A percentile compares a stretch with the other conserved stretches of the same genome.
phyloP scores from a whole-genome alignment of 345 rosid species.

The Stellera chamaejasme region DNA sequence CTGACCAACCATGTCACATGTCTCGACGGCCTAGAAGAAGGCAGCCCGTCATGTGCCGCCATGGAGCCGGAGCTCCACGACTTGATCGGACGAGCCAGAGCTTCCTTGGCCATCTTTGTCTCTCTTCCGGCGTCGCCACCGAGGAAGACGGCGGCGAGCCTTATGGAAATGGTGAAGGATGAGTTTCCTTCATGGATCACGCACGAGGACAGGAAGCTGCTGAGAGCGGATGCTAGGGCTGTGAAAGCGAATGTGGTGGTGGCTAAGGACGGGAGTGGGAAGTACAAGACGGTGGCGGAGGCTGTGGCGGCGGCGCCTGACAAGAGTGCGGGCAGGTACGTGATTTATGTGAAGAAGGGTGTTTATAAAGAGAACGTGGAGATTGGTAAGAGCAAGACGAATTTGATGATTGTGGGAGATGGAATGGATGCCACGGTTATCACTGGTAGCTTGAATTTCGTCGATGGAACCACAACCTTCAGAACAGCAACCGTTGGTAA shows the following conservation, averaged over 20 bases:
- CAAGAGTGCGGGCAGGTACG: conserved; percentile 37
- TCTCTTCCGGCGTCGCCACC: conserved; percentile 13
- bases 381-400: conserved; percentile 40
- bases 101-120: conserved; percentile 48
- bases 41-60: conserved; percentile 14
- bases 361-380: conserved; percentile 59
- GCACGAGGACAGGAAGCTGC: conserved; percentile 38
- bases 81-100: conserved; percentile 43
- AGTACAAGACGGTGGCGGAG: conserved; percentile 57
- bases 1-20: conserved; percentile 81
- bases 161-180: conserved; percentile 6
- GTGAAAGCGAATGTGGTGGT: conserved; percentile 61
- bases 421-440: conserved; percentile 59
- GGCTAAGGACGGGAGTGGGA: conserved; percentile 70
- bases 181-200: conserved; percentile 36
- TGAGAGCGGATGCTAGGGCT: conserved; percentile 25
- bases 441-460: conserved; percentile 48
- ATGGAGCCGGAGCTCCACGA: conserved; percentile 35
- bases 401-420: conserved; percentile 73
- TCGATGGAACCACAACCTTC: conserved; percentile 60
- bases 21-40: conserved; percentile 38
- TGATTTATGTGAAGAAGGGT: conserved; percentile 75
- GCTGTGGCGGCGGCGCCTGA: conserved; percentile 65
- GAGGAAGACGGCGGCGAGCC: not conserved
- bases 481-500: conserved; percentile 80